Base-by-base conservation (phyloP, 345 rosid species). In the Hevea brasiliensis region DNA sequence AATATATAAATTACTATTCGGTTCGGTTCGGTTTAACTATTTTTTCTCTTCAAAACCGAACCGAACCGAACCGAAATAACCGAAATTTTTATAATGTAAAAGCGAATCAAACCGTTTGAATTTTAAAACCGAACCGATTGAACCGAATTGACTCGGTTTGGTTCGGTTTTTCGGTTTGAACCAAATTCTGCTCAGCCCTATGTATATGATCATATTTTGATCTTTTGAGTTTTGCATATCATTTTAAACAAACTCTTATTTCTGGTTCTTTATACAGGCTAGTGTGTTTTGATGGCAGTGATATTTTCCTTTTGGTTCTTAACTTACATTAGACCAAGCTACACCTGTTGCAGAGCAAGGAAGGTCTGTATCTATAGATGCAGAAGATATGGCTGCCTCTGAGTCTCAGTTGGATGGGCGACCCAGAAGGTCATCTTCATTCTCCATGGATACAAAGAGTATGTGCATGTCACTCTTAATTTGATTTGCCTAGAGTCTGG, bases 251-350 rank as follows among this genome's bases (percentile, higher is more conserved):
- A 70, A 41, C 59, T 66, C 69, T 37, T 67, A 53, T 59, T 81
- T 78, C 44, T 32, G 40, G 54, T 66, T 2, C 17, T 61, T 23
- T 37, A 14, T 58, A 48, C 35, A 9, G 77, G 35, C 47, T 61
- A 11, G 48, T 26, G 7, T 70, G 21, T 32, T 71, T 71, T 37
- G 12, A 37, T 61, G 58, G 71, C 41, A 50, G 70, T 80, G 73
- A 53, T 60, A 68, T 51, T 61, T 63, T 67, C 37, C 29, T 70
- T 72, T 29, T 71, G 74, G 40, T 79, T 72, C 81, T 86, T 86
- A 82, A 81, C 85, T 41, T 64, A 62, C 57, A 15, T 70, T 70
- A 84, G 87, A 85, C 78, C 86, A 77, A 75, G 74, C 77, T 67
- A 58, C 73, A 9, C 72, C 81, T 15, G 71, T 65, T 76, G 76